Base-by-base conservation (phyloP, 2,329 filamentous ascomycete genomes). In the Fusarium sambucinum region DNA sequence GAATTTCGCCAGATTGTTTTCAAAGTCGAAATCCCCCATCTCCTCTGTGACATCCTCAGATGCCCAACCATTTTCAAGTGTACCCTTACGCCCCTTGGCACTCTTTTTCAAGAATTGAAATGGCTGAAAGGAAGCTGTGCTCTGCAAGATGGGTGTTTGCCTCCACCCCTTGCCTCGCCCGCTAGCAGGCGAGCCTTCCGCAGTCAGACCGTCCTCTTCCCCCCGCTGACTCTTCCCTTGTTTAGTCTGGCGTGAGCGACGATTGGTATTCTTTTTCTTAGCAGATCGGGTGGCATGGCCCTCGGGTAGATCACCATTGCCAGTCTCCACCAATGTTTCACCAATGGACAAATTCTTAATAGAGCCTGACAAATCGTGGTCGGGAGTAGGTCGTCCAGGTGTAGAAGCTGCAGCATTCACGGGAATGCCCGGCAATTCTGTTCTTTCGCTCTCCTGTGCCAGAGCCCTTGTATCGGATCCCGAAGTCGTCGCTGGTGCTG, bases 41-140 rank as follows among this genome's bases (percentile, higher is more conserved):
- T 96, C 95, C 79, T 98, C 96, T 0, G 93, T 97, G 23, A 95
- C 94, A 75, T 98, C 95, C 76, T 97, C 96, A 0, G 95, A 97
- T 6, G 93, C 94, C 94, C 95, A 98, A 5, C 93, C 95, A 76
- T 93, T 96, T 42, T 93, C 87, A 11, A 79, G 79, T 30, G 76
- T 77, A 45, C 77, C 78, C 70, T 78, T 82, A 58, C 77, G 81
- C 62, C 81, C 83, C 71, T 82, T 79, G 65, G 75, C 80, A 76
- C 79, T 86, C 77, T 77, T 90, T 82, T 86, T 93, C 3, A 90
- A 76, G 1, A 85, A 85, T 42, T 83, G 80, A 71, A 87, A 90
- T 0, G 88, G 88, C 73, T 90, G 88, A 63, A 90, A 90, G 0
- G 86, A 87, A 5, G 86, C 78, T 10, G 83, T 88, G 57, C 85